These are phyloP conservation scores for Amylocarpus encephaloides DNA, from an alignment of 2,329 filamentous ascomycete species.

Conservation along the genomic window DNA sequence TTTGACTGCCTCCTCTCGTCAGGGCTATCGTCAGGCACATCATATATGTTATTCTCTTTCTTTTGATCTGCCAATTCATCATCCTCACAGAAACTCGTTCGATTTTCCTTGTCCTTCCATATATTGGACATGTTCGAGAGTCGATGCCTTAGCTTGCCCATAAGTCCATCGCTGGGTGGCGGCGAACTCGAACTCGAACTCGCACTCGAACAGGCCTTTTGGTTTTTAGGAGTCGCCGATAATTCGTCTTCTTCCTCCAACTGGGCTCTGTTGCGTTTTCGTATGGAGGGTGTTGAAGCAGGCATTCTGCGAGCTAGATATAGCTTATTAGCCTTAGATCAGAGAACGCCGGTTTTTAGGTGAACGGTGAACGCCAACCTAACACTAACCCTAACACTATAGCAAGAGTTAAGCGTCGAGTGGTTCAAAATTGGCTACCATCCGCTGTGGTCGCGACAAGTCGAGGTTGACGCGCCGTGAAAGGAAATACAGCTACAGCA, in stretches of 20 bases:
- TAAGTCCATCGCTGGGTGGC: background rate
- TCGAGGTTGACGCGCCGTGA: background rate
- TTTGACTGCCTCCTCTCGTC: background rate
- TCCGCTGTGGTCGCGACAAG: background rate
- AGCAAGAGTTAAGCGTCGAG: background rate
- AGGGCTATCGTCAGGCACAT: conserved; percentile 5
- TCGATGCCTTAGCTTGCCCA: background rate
- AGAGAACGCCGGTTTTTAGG: background rate
- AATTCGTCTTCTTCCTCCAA: conserved; percentile 14
- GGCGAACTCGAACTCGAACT: conserved; percentile 13
- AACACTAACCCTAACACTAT: background rate
- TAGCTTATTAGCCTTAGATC: no score
- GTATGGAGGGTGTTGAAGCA: conserved; percentile 5
- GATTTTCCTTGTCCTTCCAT: conserved; percentile 3
- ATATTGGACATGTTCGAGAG: background rate
- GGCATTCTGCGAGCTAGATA: background rate
- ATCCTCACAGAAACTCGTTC: conserved; percentile 1
- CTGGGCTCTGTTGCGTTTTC: conserved; percentile 20
- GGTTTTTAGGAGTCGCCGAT: conserved; percentile 12
- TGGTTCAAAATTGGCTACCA: background rate
- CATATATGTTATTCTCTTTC: conserved; percentile 12
- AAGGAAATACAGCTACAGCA: background rate
- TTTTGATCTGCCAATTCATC: conserved; percentile 9
- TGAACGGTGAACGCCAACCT: background rate
- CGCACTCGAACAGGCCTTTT: no score